Conservation (phyloP, 768 basidiomycete genomes). For the Macrolepiota dolichaula region DNA sequence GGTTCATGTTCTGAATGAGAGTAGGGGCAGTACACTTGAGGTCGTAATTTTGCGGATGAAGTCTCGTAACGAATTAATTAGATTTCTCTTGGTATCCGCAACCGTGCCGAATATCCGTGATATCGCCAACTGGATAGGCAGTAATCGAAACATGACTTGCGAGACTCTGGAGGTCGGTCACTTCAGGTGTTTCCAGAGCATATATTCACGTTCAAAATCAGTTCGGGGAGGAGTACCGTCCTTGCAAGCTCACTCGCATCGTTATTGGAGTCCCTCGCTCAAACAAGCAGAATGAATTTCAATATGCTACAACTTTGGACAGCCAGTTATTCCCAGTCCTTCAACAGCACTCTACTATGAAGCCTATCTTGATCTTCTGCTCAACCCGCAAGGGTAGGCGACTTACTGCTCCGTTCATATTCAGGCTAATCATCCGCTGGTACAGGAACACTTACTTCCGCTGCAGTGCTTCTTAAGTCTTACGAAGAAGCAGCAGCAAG, state of each 20-base stretch:
- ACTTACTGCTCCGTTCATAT: neutral
- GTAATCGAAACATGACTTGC: conserved; percentile 40
- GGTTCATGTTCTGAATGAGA: conserved; percentile 92
- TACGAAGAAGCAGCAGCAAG: conserved; percentile 55
- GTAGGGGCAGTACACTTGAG: conserved; percentile 88
- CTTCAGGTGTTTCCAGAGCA: neutral
- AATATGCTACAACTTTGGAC: conserved; percentile 69
- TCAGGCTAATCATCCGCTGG: neutral
- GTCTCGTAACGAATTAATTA: conserved; percentile 58
- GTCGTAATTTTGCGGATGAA: conserved; percentile 96
- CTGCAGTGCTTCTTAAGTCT: conserved; percentile 72
- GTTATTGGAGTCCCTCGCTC: conserved; percentile 69
- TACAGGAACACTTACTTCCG: conserved; percentile 61
- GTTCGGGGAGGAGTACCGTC: conserved; percentile 93
- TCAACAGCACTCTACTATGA: conserved; percentile 67
- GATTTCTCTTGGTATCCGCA: conserved; percentile 89
- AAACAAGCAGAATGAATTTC: conserved; percentile 73
- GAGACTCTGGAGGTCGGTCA: conserved; percentile 60
- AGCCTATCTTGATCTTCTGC: conserved; percentile 87
- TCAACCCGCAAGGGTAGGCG: conserved; percentile 77
- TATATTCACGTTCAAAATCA: conserved; percentile 23
- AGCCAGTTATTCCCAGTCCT: conserved; percentile 70
- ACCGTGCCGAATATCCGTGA: conserved; percentile 93
- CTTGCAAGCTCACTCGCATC: conserved; percentile 71
- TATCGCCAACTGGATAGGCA: conserved; percentile 85